These are phyloP conservation scores for Colletotrichum sp. DNA, from an alignment of 2,329 filamentous ascomycete species.

Conservation along the genomic window DNA sequence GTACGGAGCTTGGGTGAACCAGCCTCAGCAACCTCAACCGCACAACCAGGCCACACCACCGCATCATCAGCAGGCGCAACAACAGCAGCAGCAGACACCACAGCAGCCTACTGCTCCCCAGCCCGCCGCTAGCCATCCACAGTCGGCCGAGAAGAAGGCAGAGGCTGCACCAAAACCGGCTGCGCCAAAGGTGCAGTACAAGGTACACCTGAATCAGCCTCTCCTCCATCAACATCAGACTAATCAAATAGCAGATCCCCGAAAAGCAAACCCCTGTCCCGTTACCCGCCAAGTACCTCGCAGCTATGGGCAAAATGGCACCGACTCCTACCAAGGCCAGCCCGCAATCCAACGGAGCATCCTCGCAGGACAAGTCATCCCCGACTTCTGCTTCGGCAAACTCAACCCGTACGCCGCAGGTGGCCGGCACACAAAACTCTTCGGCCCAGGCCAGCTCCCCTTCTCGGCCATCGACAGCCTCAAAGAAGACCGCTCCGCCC, in stretches of 20 bases:
- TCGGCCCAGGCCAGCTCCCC: neutral
- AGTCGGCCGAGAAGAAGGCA: neutral
- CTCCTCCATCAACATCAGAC: conserved; percentile 13
- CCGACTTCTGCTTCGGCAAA: neutral
- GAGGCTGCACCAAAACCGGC: conserved; percentile 3
- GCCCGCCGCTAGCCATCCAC: neutral
- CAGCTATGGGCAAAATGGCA: conserved; percentile 40
- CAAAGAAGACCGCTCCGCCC: neutral
- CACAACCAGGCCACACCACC: conserved; percentile 22
- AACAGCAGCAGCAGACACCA: neutral
- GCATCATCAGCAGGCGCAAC: neutral
- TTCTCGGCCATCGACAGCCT: neutral
- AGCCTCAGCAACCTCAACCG: neutral
- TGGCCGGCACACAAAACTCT: neutral
- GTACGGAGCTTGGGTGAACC: conserved; percentile 24
- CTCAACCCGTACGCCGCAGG: neutral
- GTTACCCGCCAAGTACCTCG: conserved; percentile 46
- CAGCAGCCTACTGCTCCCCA: neutral
- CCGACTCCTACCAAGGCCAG: conserved; percentile 16
- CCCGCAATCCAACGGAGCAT: neutral
- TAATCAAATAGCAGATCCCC: conserved; percentile 34
- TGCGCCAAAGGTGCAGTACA: conserved; percentile 23
- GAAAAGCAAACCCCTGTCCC: conserved; percentile 50
- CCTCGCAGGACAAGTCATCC: neutral
- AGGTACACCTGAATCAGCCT: conserved; percentile 26